These are phyloP conservation scores for Lipomyces chichibuensis DNA, from an alignment of 805 yeast genomes.

Conservation along the genomic window DNA sequence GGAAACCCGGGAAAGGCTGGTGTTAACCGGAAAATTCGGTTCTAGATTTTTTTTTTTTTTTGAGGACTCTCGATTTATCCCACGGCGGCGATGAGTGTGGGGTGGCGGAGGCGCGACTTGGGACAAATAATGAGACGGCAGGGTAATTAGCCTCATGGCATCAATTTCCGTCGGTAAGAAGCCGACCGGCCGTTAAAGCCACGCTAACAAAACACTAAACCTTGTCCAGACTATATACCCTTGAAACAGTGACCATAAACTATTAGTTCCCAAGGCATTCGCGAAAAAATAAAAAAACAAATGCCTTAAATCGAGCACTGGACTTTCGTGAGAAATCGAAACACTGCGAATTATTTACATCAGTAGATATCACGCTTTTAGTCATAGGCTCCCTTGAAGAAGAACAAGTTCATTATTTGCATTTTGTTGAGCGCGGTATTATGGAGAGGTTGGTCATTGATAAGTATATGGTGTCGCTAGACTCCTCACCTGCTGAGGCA, in stretches of 20 bases:
- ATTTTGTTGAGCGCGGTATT: neutral
- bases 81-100: neutral
- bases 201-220: neutral
- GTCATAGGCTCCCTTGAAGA: neutral
- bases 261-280: too few relatives aligned
- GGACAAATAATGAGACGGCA: neutral
- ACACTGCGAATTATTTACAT: neutral
- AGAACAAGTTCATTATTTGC: neutral
- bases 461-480: slow-evolving; percentile 21
- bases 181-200: neutral
- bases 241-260: too few relatives aligned
- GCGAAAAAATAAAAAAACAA: too few relatives aligned
- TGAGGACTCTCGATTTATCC: neutral
- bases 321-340: neutral
- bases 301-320: neutral
- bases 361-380: neutral
- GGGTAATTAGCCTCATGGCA: neutral
- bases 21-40: neutral
- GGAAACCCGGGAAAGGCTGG: neutral
- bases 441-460: slow-evolving; percentile 26
- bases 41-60: neutral
- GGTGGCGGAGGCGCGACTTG: neutral
- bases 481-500: slow-evolving; percentile 22
- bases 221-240: neutral
- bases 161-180: neutral